These are phyloP conservation scores for Dinochytrium kinnereticum DNA, from an alignment of 371 early-diverging fungal genomes.

Conservation along the genomic window DNA sequence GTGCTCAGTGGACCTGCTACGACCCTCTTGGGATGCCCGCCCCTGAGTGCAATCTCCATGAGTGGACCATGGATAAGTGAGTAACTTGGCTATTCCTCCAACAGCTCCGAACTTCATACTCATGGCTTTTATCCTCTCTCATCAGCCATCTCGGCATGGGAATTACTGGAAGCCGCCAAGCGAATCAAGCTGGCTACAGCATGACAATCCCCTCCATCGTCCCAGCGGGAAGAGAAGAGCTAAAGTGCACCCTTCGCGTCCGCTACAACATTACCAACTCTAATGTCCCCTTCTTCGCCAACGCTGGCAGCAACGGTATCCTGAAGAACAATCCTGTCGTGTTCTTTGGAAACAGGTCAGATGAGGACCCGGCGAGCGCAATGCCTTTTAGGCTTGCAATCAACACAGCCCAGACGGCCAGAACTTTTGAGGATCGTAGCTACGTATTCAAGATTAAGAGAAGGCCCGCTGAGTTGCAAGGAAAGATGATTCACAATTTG, in stretches of 20 bases:
- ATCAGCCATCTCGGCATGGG: conserved; percentile 6
- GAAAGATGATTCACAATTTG: conserved; percentile 37
- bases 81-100: background rate
- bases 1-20: background rate
- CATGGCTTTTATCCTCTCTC: background rate
- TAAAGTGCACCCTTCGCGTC: conserved; percentile 41
- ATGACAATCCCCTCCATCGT: conserved; percentile 12
- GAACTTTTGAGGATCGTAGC: conserved; percentile 49
- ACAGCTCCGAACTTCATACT: background rate
- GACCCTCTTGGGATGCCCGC: background rate
- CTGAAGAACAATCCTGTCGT: conserved; percentile 38
- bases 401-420: conserved; percentile 47
- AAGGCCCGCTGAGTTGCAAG: conserved; percentile 25
- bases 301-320: conserved; percentile 30
- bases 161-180: background rate
- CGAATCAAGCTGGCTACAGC: conserved; percentile 1
- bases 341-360: conserved; percentile 42
- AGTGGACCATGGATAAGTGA: conserved; percentile 10
- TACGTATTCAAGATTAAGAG: conserved; percentile 46
- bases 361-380: background rate
- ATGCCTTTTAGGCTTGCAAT: conserved; percentile 40
- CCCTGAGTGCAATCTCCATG: background rate
- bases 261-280: conserved; percentile 48
- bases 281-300: conserved; percentile 22
- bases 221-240: conserved; percentile 25